These are phyloP conservation scores for Eucalyptus regnans DNA, from an alignment of 345 rosid genomes.

Conservation along the genomic window DNA sequence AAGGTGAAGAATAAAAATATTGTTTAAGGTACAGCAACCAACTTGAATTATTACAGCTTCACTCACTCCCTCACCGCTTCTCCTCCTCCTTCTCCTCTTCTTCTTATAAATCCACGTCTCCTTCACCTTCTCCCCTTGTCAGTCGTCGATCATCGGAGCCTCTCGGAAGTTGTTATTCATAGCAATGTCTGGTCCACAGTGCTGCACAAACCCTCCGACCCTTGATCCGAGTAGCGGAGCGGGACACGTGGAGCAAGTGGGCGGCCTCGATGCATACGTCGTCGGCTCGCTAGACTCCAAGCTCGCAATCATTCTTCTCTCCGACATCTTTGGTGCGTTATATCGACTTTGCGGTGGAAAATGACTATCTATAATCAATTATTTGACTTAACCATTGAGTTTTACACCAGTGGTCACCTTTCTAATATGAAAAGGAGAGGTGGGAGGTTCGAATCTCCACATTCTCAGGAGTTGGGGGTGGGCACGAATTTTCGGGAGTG, in stretches of 20 bases:
- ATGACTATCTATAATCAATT: no score
- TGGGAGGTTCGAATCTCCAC: no score
- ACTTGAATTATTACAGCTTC: not conserved
- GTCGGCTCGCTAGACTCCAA: slow-evolving; percentile 18
- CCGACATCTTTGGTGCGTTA: slow-evolving; percentile 40
- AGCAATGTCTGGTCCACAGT: slow-evolving; percentile 28
- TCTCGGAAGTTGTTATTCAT: not conserved
- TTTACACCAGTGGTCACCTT: no score
- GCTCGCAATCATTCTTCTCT: slow-evolving; percentile 15
- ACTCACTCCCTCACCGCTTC: not conserved
- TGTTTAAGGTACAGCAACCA: not conserved
- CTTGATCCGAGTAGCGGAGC: slow-evolving; percentile 9
- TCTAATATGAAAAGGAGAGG: no score
- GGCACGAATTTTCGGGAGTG: no score
- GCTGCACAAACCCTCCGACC: slow-evolving; percentile 35
- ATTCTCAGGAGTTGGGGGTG: no score
- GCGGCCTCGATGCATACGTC: slow-evolving; percentile 20
- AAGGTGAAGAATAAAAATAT: not conserved
- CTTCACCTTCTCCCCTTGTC: not conserved
- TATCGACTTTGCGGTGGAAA: not conserved
- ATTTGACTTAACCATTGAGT: no score
- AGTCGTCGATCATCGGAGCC: not conserved
- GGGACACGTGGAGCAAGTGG: slow-evolving; percentile 19
- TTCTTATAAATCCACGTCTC: not conserved
- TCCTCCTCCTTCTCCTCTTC: not conserved